A percentile compares a stretch with the other conserved stretches of the same genome.
phyloP scores from a whole-genome alignment of 2,329 filamentous ascomycete species.

The Myriosclerotinia duriaeana region DNA sequence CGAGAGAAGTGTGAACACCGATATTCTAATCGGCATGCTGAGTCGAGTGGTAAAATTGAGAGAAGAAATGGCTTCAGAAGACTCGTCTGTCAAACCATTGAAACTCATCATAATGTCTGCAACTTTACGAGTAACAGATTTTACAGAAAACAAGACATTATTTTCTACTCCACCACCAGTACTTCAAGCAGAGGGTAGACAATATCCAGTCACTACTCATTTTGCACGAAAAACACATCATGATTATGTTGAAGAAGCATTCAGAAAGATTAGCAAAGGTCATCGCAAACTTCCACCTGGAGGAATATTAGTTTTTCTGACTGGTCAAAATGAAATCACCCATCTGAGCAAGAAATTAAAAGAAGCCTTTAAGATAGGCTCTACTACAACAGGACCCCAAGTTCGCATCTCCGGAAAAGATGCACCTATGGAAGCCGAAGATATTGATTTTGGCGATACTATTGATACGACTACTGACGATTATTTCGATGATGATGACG shows the following conservation, averaged over 20 bases:
- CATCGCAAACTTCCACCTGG: slow-evolving; percentile 88
- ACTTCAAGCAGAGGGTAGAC: slow-evolving; percentile 85
- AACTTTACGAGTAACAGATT: slow-evolving; percentile 85
- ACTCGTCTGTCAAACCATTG: slow-evolving; percentile 70
- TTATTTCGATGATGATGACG: slow-evolving; percentile 57
- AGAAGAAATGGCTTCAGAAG: slow-evolving; percentile 69
- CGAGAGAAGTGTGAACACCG: slow-evolving; percentile 95
- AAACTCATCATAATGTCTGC: slow-evolving; percentile 99
- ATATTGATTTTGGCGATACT: slow-evolving; percentile 76
- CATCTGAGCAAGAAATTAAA: slow-evolving; percentile 79
- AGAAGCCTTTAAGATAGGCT: slow-evolving; percentile 54
- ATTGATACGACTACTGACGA: slow-evolving; percentile 56
- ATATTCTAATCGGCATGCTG: slow-evolving; percentile 96
- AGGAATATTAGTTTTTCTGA: slow-evolving; percentile 90
- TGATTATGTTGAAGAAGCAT: slow-evolving; percentile 90
- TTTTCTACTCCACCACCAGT: slow-evolving; percentile 80
- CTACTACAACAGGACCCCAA: slow-evolving; percentile 57
- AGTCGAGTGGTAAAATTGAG: slow-evolving; percentile 87
- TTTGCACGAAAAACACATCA: slow-evolving; percentile 79
- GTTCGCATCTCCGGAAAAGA: slow-evolving; percentile 76
- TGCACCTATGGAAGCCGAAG: slow-evolving; percentile 78
- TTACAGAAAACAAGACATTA: slow-evolving; percentile 77
- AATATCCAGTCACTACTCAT: slow-evolving; percentile 86
- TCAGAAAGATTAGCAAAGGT: slow-evolving; percentile 80
- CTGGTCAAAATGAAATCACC: slow-evolving; percentile 87